Conservation (phyloP, 169 alveolate species). For the Plasmodium adleri region DNA sequence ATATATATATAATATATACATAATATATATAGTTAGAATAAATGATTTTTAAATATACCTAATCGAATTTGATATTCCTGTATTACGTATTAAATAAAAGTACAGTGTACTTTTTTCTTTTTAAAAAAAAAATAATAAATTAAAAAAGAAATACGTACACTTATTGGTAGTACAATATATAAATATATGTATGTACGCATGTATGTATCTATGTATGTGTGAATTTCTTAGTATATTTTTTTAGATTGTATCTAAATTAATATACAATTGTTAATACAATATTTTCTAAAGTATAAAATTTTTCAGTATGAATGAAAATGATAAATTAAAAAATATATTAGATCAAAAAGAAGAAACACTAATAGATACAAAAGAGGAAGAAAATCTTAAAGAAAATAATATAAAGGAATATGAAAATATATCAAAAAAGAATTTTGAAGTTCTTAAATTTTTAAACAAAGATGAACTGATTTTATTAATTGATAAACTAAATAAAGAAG, state of each 20-base stretch:
- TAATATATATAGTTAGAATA: no score
- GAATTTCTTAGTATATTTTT: not conserved
- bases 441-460: slow-evolving; percentile 79
- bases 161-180: not conserved
- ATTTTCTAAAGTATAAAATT: no score
- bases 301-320: slow-evolving; percentile 70
- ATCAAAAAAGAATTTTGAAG: slow-evolving; percentile 75
- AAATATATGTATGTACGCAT: slow-evolving; percentile 9
- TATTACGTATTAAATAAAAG: no score
- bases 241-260: not conserved
- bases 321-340: slow-evolving; percentile 77
- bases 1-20: no score
- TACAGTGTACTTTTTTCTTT: no score
- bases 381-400: slow-evolving; percentile 43
- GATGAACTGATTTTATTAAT: slow-evolving; percentile 78
- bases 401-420: slow-evolving; percentile 71
- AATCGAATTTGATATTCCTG: no score
- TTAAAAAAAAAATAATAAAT: no score
- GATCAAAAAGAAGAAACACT: slow-evolving; percentile 73
- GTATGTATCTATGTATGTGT: slow-evolving; percentile 10
- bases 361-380: slow-evolving; percentile 47
- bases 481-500: slow-evolving; percentile 78
- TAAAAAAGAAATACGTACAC: no score
- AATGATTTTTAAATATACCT: no score
- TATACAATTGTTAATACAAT: slow-evolving; percentile 5